These are phyloP conservation scores for Rhynchosporium agropyri DNA, from an alignment of 2,329 filamentous ascomycete species.

Conservation along the genomic window DNA sequence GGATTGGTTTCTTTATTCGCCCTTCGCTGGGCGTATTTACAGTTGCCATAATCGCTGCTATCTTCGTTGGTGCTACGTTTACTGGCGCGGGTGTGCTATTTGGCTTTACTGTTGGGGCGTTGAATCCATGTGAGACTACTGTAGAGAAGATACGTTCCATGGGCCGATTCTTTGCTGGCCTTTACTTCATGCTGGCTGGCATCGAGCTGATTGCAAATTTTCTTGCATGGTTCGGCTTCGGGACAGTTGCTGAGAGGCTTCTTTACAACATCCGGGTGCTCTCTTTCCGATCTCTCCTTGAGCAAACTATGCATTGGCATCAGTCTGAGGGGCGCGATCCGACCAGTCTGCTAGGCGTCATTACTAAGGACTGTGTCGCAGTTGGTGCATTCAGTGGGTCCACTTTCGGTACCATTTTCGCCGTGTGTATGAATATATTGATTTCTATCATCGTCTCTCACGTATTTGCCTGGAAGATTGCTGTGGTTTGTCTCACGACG, in stretches of 20 bases:
- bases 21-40: conserved; percentile 7
- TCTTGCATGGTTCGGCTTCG: conserved; percentile 49
- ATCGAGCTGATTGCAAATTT: conserved; percentile 10
- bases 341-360: conserved; percentile 62
- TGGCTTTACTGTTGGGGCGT: conserved; percentile 10
- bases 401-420: conserved; percentile 68
- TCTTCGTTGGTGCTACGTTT: conserved; percentile 13
- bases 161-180: conserved; percentile 9
- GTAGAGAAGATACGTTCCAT: conserved; percentile 7
- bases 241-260: conserved; percentile 63
- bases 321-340: conserved; percentile 66
- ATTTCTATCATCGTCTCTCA: conserved; percentile 69
- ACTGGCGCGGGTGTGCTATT: conserved; percentile 14
- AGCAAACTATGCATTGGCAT: conserved; percentile 72
- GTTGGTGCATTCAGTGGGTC: conserved; percentile 70
- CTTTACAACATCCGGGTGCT: conserved; percentile 55
- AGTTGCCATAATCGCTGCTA: conserved; percentile 7
- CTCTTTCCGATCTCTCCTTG: conserved; percentile 64
- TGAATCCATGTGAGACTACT: conserved; percentile 7
- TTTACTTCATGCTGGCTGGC: conserved; percentile 15
- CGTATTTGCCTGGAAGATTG: conserved; percentile 75
- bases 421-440: conserved; percentile 68
- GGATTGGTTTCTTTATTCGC: conserved; percentile 4
- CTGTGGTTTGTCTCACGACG: conserved; percentile 49
- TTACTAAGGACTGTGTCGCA: conserved; percentile 69